Base-by-base conservation (phyloP, 106 monocot species). In the Xerophyta viscosa region DNA sequence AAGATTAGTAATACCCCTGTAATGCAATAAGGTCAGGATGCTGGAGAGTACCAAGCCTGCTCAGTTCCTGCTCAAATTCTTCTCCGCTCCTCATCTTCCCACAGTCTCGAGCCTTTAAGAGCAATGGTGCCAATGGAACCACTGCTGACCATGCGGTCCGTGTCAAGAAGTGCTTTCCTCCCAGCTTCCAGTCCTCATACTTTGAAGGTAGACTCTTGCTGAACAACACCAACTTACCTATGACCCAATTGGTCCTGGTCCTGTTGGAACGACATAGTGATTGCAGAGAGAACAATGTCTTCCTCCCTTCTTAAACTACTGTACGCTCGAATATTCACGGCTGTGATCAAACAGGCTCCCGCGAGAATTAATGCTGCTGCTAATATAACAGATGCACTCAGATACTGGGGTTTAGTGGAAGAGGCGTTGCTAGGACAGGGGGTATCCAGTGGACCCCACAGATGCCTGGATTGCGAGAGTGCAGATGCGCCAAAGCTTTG, bases 181-280 rank as follows among this genome's bases (percentile, higher is more conserved):
- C 98, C 90, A 2, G 90, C 63, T 90, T 79, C 98, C 98, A 99
- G 48, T 99, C 90, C 27, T 98, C 85, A 27, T 99, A 83, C 57
- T 60, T 89, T 0, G 89, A 79, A 0, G 98, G 90, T 29, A 99
- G 56, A 48, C 60, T 86, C 69, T 90, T 99, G 75, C 98, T 80
- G 77, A 99, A 99, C 43, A 99, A 86, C 10, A 99, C 98, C 46
- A 99, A 65, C 67, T 99, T 90, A 31, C 98, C 90, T 3, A 99
- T 76, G 51, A 99, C 79, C 18, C 62, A 59, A 26, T 64, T 72
- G 0, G 81, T 62, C 2, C 66, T 66, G 4, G 57, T 65, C n/a
- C n/a, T n/a, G n/a, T n/a, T n/a, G n/a, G 0, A 81, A 78, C 17
- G 65, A 56, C 0, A 78, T 63, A 71, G 82, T 64, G 74, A 82